These are phyloP conservation scores for Pugionium dolabratum DNA, from an alignment of 345 rosid species.

Conservation along the genomic window DNA sequence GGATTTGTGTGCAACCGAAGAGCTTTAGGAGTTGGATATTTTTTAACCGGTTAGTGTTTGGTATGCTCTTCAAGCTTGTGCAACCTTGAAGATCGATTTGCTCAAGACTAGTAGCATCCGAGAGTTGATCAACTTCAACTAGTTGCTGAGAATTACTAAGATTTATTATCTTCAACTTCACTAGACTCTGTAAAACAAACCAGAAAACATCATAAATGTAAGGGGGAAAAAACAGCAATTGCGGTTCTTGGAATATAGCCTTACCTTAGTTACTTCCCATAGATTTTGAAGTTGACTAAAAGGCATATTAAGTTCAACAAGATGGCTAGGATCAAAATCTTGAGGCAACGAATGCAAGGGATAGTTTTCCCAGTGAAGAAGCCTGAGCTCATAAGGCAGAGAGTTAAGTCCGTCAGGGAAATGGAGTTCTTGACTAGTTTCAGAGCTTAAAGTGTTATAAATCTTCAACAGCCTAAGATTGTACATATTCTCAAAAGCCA, in stretches of 20 bases:
- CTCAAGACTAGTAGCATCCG: slow-evolving; percentile 18
- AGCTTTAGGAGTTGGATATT: slow-evolving; percentile 20
- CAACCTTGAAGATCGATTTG: slow-evolving; percentile 27
- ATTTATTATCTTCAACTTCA: slow-evolving; percentile 11
- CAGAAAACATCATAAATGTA: neutral
- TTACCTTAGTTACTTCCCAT: slow-evolving; percentile 28
- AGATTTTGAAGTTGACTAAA: slow-evolving; percentile 27
- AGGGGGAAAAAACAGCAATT: no score
- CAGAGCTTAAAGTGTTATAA: neutral
- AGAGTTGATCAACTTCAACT: slow-evolving; percentile 20
- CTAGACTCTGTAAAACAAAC: slow-evolving; percentile 11
- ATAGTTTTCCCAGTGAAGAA: slow-evolving; percentile 39
- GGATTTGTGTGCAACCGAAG: slow-evolving; percentile 13
- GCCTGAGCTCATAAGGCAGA: slow-evolving; percentile 29
- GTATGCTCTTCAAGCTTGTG: slow-evolving; percentile 21
- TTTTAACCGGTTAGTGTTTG: slow-evolving; percentile 5
- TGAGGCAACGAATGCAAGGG: slow-evolving; percentile 7
- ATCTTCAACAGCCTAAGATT: slow-evolving; percentile 31
- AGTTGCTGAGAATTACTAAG: slow-evolving; percentile 24
- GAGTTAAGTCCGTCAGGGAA: neutral
- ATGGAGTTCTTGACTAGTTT: neutral
- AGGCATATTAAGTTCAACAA: slow-evolving; percentile 33
- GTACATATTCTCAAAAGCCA: slow-evolving; percentile 32
- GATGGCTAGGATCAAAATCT: slow-evolving; percentile 3
- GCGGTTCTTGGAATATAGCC: neutral